Evolutionary conservation across 108 stramenopile genomes (phyloP), one percentile per base, ranked within the genome.

Genomic region (Ochromonas danica): DNA sequence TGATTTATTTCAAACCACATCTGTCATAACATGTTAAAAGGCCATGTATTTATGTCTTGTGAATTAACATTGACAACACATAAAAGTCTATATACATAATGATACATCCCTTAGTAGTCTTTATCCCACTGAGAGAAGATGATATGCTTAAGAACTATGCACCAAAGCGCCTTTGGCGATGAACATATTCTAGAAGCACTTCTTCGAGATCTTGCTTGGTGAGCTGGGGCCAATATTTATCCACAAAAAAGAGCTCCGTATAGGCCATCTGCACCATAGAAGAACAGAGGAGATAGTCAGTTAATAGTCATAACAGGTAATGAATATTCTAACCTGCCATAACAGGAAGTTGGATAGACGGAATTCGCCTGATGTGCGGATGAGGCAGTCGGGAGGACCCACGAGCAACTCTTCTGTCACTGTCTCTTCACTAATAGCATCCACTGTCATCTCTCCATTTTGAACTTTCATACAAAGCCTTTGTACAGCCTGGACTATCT

Each of bases 361-460:
- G 36, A 87, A 77, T 90, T 99, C 98, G 0, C 98, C 98, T 31
- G 91, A 92, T 0, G 98, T 99, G 30, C 98, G 89, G 30, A 99
- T 91, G 45, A 99, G 72, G 0, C 97, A 70, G 57, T 99, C 96
- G 0, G 96, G 96, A 40, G 85, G 14, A 14, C 6, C 45, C 6
- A 51, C 6, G 45, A 51, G 22, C 14, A 51, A 51, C 22, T 72
- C 62, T 62, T 31, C 39, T 42, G 41, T 78, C 40, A 83, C 39
- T 1, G 38, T n/a, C 25, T 25, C 22, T 40, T 83, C 83, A 62
- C 77, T 63, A 22, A 83, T 60, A 72, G 0, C 22, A 1, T 81
- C 80, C 1, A 81, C 30, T 2, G 40, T 1, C 27, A 60, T 39
- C 3, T 28, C 36, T 2, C 35, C 17, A 33, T 31, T 61, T 36